Conservation (phyloP, 192 early-diverging fungal genomes). For the Podila horticola region DNA sequence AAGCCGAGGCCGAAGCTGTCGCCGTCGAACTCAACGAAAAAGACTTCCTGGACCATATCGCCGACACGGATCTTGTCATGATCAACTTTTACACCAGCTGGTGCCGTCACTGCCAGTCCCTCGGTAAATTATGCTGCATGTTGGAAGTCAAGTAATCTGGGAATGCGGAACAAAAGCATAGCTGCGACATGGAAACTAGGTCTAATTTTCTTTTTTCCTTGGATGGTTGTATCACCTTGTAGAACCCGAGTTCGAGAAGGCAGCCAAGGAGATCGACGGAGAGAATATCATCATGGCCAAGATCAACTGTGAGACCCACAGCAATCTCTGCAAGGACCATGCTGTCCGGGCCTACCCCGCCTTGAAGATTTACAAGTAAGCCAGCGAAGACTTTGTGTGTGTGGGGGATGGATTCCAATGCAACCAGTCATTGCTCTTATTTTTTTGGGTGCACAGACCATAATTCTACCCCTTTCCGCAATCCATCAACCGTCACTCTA, state of each 20-base stretch:
- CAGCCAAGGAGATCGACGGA: constrained; percentile 61
- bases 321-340: constrained; percentile 74
- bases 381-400: constrained; percentile 63
- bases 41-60: constrained; percentile 71
- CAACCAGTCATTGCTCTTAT: too few relatives aligned
- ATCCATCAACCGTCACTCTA: not conserved
- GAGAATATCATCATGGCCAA: constrained; percentile 73
- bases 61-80: constrained; percentile 77
- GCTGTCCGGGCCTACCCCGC: constrained; percentile 86
- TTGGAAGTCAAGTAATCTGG: not conserved
- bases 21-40: not conserved
- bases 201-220: not conserved
- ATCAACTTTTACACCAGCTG: constrained; percentile 90
- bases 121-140: constrained; percentile 12
- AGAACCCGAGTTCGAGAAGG: constrained; percentile 72
- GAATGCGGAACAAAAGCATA: not conserved
- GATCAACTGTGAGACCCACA: constrained; percentile 80
- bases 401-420: too few relatives aligned
- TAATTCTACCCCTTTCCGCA: not conserved
- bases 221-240: not conserved
- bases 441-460: not conserved
- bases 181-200: too few relatives aligned
- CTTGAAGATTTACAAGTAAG: constrained; percentile 86
- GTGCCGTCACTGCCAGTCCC: constrained; percentile 87
- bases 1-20: not conserved